phyloP scores from a whole-genome alignment of 2,329 filamentous ascomycete genomes.

The Akanthomyces dipterigenus region DNA sequence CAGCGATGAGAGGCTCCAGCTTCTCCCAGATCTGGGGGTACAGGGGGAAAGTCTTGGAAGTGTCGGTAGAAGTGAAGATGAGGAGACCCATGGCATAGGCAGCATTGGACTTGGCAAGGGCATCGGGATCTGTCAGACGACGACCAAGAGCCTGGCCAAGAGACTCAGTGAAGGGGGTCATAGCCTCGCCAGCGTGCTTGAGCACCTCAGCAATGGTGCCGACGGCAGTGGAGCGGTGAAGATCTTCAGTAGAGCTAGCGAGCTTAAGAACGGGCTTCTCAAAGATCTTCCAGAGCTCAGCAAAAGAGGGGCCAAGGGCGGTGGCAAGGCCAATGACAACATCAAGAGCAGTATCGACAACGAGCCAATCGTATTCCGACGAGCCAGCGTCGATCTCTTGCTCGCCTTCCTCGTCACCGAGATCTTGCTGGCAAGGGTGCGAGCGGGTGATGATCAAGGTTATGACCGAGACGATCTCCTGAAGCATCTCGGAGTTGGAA shows the following conservation, averaged over 20 bases:
- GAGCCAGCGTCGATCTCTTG: slow-evolving; percentile 66
- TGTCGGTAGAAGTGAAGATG: slow-evolving; percentile 71
- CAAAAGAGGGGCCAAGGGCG: slow-evolving; percentile 74
- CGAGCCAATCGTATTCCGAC: slow-evolving; percentile 96
- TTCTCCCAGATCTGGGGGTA: slow-evolving; percentile 75
- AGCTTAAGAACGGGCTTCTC: slow-evolving; percentile 88
- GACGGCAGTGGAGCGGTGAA: slow-evolving; percentile 83
- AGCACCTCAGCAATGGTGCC: slow-evolving; percentile 90
- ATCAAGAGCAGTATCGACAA: slow-evolving; percentile 90
- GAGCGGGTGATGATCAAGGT: slow-evolving; percentile 78
- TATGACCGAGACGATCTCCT: slow-evolving; percentile 70
- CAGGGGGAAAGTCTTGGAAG: slow-evolving; percentile 61
- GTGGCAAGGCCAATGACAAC: slow-evolving; percentile 78
- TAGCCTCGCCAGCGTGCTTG: slow-evolving; percentile 72
- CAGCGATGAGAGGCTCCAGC: slow-evolving; percentile 76
- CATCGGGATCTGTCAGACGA: slow-evolving; percentile 81
- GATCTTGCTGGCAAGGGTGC: slow-evolving; percentile 88
- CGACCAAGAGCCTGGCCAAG: slow-evolving; percentile 78
- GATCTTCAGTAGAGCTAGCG: slow-evolving; percentile 74
- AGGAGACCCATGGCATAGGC: slow-evolving; percentile 86
- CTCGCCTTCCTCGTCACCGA: slow-evolving; percentile 73
- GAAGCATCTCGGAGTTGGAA: slow-evolving; percentile 59
- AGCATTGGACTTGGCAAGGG: slow-evolving; percentile 90
- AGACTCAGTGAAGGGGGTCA: slow-evolving; percentile 71
- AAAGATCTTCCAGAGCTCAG: slow-evolving; percentile 90